Base-by-base conservation (phyloP, 2,329 filamentous ascomycete genomes). In the Fusarium fracticaudum region DNA sequence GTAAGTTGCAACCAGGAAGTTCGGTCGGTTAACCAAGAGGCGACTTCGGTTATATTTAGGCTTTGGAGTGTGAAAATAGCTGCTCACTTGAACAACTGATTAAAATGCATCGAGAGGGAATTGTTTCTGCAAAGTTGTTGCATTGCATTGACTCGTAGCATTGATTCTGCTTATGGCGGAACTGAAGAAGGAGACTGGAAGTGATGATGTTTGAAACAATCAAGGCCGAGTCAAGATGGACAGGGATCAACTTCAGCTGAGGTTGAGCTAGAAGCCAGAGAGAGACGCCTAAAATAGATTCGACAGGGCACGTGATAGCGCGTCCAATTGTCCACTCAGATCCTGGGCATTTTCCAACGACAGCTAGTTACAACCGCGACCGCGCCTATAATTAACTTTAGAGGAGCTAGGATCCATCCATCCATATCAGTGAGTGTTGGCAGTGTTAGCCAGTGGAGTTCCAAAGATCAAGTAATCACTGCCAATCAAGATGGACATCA, bases 221-320 rank as follows among this genome's bases (percentile, higher is more conserved):
- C n/a, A 60, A 64, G 54, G 43, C 37, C 41, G 38, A 54, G 38
- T n/a, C 53, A 55, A 57, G 40, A 37, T 29, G 17, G 17, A n/a
- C 45, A 41, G 64, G 51, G 44, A 18, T 53, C 54, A 62, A 18
- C 37, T 61, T 31, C 20, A 53, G 44, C 50, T 69, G 47, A 51
- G 40, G 31, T 10, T 22, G 24, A 47, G 18, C 43, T 69, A 61
- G 38, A 48, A 29, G 5, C 33, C 18, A 55, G 41, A 35, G 33
- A 31, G 31, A 31, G 31, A 26, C 45, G 14, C 41, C 31, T 5
- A 35, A 35, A 57, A 69, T 55, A 70, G 44, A 60, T 41, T 50
- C 37, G 40, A 57, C 26, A 51, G n/a, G n/a, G 6, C 71, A 74
- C 71, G 71, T 74, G 71, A 74, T 11, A 63, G 64, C 71, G 71